Evolutionary conservation across 768 basidiomycete species (phyloP).

Genomic region (Lentinula detonsa): DNA sequence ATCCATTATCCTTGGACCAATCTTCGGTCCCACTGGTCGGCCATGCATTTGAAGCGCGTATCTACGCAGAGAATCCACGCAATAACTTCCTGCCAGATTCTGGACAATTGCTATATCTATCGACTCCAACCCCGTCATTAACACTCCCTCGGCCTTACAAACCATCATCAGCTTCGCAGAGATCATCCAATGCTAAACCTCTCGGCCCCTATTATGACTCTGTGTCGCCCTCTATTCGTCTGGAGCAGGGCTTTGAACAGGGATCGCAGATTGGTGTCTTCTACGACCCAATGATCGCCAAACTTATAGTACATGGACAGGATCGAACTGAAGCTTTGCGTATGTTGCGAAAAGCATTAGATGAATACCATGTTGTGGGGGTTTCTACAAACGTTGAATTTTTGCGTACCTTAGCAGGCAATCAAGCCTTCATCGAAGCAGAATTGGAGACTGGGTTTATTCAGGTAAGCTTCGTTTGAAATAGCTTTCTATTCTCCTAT

Average conservation of each 20-base stretch:
- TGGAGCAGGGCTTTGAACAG: slow-evolving; percentile 84
- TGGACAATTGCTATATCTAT: slow-evolving; percentile 73
- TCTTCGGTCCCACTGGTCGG: slow-evolving; percentile 79
- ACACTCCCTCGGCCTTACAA: slow-evolving; percentile 50
- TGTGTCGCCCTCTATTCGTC: slow-evolving; percentile 62
- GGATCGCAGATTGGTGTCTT: slow-evolving; percentile 81
- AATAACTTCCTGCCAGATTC: slow-evolving; percentile 93
- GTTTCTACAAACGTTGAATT: slow-evolving; percentile 92
- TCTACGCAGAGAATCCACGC: slow-evolving; percentile 93
- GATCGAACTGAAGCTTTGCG: slow-evolving; percentile 82
- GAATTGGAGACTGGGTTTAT: slow-evolving; percentile 95
- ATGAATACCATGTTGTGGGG: slow-evolving; percentile 87
- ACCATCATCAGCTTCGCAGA: slow-evolving; percentile 13
- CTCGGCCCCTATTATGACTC: slow-evolving; percentile 26
- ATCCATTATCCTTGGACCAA: slow-evolving; percentile 75
- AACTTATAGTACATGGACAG: slow-evolving; percentile 83
- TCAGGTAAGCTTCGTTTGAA: slow-evolving; percentile 40
- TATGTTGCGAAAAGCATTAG: slow-evolving; percentile 72
- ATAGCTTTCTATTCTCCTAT: background rate
- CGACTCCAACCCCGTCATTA: slow-evolving; percentile 71
- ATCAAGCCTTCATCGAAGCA: slow-evolving; percentile 67
- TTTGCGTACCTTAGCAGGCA: slow-evolving; percentile 68
- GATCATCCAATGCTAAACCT: slow-evolving; percentile 13
- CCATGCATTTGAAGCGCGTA: slow-evolving; percentile 91
- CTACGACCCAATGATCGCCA: slow-evolving; percentile 91